These are phyloP conservation scores for Pisolithus marmoratus DNA, from an alignment of 768 basidiomycete genomes.

Conservation along the genomic window DNA sequence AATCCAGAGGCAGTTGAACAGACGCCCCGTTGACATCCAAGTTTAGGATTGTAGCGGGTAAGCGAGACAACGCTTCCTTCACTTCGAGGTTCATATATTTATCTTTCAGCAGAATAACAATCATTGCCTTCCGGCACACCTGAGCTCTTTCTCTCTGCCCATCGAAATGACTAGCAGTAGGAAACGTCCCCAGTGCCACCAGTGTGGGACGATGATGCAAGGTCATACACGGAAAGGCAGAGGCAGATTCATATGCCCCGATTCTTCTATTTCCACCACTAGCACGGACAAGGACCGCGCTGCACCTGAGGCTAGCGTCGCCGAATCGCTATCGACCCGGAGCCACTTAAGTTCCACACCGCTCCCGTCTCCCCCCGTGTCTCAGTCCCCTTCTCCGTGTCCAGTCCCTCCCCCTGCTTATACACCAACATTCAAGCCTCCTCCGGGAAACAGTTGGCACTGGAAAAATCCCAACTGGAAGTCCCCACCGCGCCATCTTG, in stretches of 20 bases:
- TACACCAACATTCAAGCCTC: slow-evolving; percentile 20
- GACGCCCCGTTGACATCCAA: slow-evolving; percentile 20
- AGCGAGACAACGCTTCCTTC: slow-evolving; percentile 7
- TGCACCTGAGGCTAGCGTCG: neutral
- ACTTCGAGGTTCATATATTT: neutral
- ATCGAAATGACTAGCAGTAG: slow-evolving; percentile 15
- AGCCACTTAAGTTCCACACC: slow-evolving; percentile 8
- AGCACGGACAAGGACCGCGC: neutral
- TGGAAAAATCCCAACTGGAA: slow-evolving; percentile 31
- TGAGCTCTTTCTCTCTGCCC: neutral
- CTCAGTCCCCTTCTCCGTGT: slow-evolving; percentile 19
- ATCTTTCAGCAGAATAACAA: neutral
- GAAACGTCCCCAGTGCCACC: slow-evolving; percentile 32
- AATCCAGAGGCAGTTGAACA: slow-evolving; percentile 6
- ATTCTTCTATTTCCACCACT: slow-evolving; percentile 12
- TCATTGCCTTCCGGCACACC: neutral
- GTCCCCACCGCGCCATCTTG: slow-evolving; percentile 26
- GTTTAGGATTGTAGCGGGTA: slow-evolving; percentile 20
- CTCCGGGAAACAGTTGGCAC: slow-evolving; percentile 27
- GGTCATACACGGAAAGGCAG: slow-evolving; percentile 26
- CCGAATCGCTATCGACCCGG: neutral
- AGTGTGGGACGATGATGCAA: slow-evolving; percentile 27
- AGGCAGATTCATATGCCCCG: slow-evolving; percentile 25
- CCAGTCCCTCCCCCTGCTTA: slow-evolving; percentile 11
- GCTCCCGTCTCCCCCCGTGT: slow-evolving; percentile 24